phyloP scores from a whole-genome alignment of 176 grass and related monocot genomes.

The Rhynchospora pubera region DNA sequence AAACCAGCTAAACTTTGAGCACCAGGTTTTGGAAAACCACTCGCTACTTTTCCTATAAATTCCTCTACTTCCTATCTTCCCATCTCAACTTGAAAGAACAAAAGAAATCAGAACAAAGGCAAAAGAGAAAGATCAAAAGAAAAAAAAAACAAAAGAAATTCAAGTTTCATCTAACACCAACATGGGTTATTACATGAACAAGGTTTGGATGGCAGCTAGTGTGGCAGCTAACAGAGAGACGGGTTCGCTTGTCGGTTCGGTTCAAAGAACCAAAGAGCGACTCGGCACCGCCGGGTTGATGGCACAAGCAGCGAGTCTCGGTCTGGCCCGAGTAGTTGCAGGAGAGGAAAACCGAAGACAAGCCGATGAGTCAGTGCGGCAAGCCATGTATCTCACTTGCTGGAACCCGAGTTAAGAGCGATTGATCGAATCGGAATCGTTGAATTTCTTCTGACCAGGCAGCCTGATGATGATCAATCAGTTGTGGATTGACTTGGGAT shows the following conservation, averaged over 20 bases:
- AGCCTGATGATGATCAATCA: neutral
- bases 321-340: neutral
- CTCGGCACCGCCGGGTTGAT: conserved; percentile 10
- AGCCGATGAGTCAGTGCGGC: conserved; percentile 24
- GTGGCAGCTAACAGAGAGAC: conserved; percentile 31
- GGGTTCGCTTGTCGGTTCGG: neutral
- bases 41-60: conserved; percentile 16
- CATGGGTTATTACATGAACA: conserved; percentile 36
- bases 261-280: neutral
- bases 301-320: neutral
- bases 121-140: neutral
- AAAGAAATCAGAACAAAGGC: neutral
- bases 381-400: conserved; percentile 44
- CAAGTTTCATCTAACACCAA: neutral
- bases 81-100: neutral
- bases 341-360: conserved; percentile 12
- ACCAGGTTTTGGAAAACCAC: conserved; percentile 14
- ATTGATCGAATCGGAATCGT: neutral
- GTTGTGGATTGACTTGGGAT: neutral
- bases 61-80: neutral
- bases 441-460: neutral
- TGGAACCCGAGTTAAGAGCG: conserved; percentile 27
- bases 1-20: neutral
- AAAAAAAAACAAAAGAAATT: neutral
- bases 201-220: conserved; percentile 36